Percentiles rank a stretch among this genome's conserved stretches.
phyloP scores from a whole-genome alignment of 805 yeast species.

The Limtongia smithiae region DNA sequence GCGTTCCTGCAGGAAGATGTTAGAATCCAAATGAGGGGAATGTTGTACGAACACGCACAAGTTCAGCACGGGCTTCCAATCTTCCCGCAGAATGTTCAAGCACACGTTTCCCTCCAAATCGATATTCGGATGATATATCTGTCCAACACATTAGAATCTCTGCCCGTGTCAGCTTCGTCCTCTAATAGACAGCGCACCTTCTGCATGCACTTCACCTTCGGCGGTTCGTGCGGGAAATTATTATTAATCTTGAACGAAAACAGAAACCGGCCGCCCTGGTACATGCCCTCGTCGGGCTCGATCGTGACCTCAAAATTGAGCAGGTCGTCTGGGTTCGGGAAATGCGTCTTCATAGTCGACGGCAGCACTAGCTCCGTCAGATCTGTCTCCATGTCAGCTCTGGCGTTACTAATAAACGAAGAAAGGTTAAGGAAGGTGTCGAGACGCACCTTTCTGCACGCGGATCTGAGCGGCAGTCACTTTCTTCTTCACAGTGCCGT shows the following conservation, averaged over 20 bases:
- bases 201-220: constrained; percentile 53
- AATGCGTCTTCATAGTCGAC: constrained; percentile 49
- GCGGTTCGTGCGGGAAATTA: constrained; percentile 89
- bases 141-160: constrained; percentile 27
- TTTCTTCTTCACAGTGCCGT: constrained; percentile 35
- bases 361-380: constrained; percentile 67
- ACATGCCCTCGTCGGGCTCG: constrained; percentile 69
- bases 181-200: no score
- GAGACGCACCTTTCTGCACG: constrained; percentile 50
- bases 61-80: constrained; percentile 92
- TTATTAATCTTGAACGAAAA: constrained; percentile 65
- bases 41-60: constrained; percentile 37
- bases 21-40: background rate
- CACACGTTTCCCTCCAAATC: constrained; percentile 89
- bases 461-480: constrained; percentile 67
- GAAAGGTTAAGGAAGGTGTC: no score
- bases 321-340: constrained; percentile 53
- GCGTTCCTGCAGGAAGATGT: constrained; percentile 45
- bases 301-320: constrained; percentile 59
- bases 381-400: constrained; percentile 36
- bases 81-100: constrained; percentile 84
- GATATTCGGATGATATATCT: constrained; percentile 90
- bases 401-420: background rate
- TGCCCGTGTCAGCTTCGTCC: no score
- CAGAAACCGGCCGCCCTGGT: constrained; percentile 61